These are phyloP conservation scores for Ustilago curta DNA, from an alignment of 1,284 basidiomycete species.

Conservation along the genomic window DNA sequence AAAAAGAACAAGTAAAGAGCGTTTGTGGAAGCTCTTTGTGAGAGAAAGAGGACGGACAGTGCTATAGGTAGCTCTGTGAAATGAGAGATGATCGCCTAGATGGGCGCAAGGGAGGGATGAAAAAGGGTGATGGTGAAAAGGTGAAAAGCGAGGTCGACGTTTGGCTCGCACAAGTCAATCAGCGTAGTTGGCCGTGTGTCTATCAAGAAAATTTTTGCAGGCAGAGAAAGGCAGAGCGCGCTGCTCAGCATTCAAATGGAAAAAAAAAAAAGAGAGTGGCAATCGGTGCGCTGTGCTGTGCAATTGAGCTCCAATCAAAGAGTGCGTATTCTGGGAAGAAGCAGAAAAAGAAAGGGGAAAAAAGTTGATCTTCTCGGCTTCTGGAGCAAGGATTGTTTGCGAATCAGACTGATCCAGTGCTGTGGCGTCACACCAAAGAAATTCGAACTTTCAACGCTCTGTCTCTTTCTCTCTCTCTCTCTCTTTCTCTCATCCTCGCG, in stretches of 20 bases:
- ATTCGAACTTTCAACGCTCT: conserved; percentile 35
- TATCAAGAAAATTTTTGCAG: conserved; percentile 41
- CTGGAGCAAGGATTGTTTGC: not conserved
- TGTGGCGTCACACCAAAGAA: not conserved
- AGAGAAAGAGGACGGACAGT: conserved; percentile 26
- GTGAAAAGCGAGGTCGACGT: not conserved
- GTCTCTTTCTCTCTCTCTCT: not conserved
- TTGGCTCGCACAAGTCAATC: conserved; percentile 12
- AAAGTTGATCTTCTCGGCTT: conserved; percentile 20
- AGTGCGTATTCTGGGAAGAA: not conserved
- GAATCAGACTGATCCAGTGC: conserved; percentile 15
- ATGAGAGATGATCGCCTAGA: conserved; percentile 26
- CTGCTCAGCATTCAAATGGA: conserved; percentile 15
- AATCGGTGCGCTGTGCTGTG: not conserved
- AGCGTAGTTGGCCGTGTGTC: not conserved
- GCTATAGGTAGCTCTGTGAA: conserved; percentile 47
- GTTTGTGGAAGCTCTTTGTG: conserved; percentile 18
- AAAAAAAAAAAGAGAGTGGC: no score
- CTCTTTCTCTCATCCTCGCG: not conserved
- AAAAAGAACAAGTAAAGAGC: conserved; percentile 32
- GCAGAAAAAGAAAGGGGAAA: not conserved
- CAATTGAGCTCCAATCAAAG: conserved; percentile 3
- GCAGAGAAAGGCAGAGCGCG: conserved; percentile 5
- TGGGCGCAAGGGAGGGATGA: conserved; percentile 26
- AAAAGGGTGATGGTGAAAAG: conserved; percentile 29